Percentiles rank a stretch among this genome's conserved stretches.
These are phyloP conservation scores for Cryptococcus sp. DNA, from an alignment of 1,284 basidiomycete genomes.

Conservation along the genomic window DNA sequence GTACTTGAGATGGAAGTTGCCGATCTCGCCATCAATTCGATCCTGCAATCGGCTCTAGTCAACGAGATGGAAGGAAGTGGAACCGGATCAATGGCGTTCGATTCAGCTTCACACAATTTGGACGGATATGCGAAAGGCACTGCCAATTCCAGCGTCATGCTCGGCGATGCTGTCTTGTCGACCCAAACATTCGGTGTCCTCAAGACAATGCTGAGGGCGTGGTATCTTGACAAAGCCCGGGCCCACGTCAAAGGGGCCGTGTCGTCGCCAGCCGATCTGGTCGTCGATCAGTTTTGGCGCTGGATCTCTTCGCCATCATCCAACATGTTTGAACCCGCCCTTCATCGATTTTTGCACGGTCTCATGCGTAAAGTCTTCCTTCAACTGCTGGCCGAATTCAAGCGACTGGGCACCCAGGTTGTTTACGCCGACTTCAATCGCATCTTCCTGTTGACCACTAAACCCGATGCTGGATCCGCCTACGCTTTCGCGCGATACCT, in stretches of 20 bases:
- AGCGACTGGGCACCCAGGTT: slow-evolving; percentile 86
- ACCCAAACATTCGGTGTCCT: slow-evolving; percentile 81
- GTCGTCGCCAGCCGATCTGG: slow-evolving; percentile 50
- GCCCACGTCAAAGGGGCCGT: slow-evolving; percentile 49
- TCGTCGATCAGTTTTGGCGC: slow-evolving; percentile 89
- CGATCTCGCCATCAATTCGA: slow-evolving; percentile 90
- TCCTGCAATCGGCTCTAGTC: slow-evolving; percentile 88
- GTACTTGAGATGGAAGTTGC: slow-evolving; percentile 85
- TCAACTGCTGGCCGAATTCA: slow-evolving; percentile 94
- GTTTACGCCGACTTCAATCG: slow-evolving; percentile 93
- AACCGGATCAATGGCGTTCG: slow-evolving; percentile 86
- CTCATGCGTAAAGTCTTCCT: slow-evolving; percentile 98
- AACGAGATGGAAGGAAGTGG: slow-evolving; percentile 93
- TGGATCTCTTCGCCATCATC: slow-evolving; percentile 87
- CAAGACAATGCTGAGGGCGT: slow-evolving; percentile 82
- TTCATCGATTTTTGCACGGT: slow-evolving; percentile 90
- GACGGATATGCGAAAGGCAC: slow-evolving; percentile 79
- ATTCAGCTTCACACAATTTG: slow-evolving; percentile 83
- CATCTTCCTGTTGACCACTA: slow-evolving; percentile 86
- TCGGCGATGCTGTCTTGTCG: slow-evolving; percentile 92
- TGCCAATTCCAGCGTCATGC: slow-evolving; percentile 67
- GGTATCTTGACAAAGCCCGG: slow-evolving; percentile 79
- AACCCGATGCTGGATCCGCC: slow-evolving; percentile 87
- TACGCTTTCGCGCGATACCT: slow-evolving; percentile 95
- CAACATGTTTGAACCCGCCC: slow-evolving; percentile 85